These are phyloP conservation scores for Spathaspora hagerdaliae DNA, from an alignment of 805 yeast genomes.

Conservation along the genomic window DNA sequence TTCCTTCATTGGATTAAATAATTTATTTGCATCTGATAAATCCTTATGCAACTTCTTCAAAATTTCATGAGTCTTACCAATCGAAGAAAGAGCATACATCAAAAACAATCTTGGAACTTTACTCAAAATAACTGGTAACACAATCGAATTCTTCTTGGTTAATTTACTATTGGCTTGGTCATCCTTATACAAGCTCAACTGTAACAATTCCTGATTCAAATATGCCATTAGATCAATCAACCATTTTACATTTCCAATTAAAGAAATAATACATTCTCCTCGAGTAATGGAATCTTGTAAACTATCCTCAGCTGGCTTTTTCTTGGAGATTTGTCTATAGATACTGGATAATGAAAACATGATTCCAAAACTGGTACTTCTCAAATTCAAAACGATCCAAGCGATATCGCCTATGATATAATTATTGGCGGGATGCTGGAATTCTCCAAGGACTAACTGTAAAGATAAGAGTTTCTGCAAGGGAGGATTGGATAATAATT, in stretches of 20 bases:
- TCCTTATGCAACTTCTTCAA: conserved; percentile 55
- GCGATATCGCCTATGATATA: conserved; percentile 45
- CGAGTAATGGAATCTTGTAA: conserved; percentile 52
- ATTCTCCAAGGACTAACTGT: conserved; percentile 61
- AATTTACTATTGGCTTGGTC: conserved; percentile 17
- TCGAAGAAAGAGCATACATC: conserved; percentile 62
- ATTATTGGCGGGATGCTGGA: conserved; percentile 5
- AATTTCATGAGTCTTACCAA: conserved; percentile 57
- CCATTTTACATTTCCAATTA: conserved; percentile 85
- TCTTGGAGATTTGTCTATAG: conserved; percentile 62
- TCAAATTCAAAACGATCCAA: conserved; percentile 60
- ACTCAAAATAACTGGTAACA: conserved; percentile 56
- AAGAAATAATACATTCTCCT: conserved; percentile 56
- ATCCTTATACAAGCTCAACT: conserved; percentile 29
- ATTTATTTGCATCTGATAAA: conserved; percentile 34
- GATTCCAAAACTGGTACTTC: conserved; percentile 68
- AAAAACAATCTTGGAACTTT: conserved; percentile 68
- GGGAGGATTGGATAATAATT: conserved; percentile 70
- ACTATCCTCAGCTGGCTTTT: conserved; percentile 48
- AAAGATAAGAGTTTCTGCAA: conserved; percentile 67
- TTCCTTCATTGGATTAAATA: conserved; percentile 48
- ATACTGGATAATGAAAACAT: conserved; percentile 59
- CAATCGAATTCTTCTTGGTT: conserved; percentile 37
- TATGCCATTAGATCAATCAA: conserved; percentile 72
- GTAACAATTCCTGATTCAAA: conserved; percentile 67